Evolutionary conservation across 306 rosid genomes (phyloP).

Genomic region (Castanospermum australe): DNA sequence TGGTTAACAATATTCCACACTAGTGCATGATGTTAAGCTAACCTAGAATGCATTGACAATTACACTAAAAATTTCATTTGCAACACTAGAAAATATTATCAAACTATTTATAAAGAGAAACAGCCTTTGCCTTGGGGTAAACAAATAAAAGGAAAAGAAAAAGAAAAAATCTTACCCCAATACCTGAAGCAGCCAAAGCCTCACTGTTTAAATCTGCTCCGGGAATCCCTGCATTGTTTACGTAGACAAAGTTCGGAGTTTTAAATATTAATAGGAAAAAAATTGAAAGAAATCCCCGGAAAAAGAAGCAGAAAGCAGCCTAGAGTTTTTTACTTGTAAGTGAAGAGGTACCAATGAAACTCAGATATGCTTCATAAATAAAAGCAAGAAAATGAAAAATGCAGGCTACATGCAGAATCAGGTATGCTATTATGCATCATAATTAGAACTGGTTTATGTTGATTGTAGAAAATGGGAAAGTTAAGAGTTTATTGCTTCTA

Average conservation of each 20-base stretch:
- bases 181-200: constrained; percentile 27
- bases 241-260: constrained; percentile 17
- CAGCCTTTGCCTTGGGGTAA: neutral
- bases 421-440: neutral
- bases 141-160: neutral
- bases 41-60: neutral
- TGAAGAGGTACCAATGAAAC: neutral
- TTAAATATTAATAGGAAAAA: no score
- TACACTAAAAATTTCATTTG: neutral
- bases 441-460: neutral
- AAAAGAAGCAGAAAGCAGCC: no score
- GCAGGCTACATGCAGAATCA: neutral
- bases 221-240: constrained; percentile 50
- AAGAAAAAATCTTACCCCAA: constrained; percentile 17
- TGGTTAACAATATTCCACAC: neutral
- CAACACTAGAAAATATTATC: neutral
- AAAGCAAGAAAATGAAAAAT: neutral
- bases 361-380: neutral
- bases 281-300: no score
- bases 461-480: neutral
- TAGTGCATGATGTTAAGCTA: neutral
- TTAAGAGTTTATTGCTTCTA: neutral
- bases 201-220: constrained; percentile 36
- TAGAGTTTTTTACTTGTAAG: neutral
- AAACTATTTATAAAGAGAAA: neutral